Base-by-base conservation (phyloP, 352 stramenopile genomes). In the Pythium brachiatum region DNA sequence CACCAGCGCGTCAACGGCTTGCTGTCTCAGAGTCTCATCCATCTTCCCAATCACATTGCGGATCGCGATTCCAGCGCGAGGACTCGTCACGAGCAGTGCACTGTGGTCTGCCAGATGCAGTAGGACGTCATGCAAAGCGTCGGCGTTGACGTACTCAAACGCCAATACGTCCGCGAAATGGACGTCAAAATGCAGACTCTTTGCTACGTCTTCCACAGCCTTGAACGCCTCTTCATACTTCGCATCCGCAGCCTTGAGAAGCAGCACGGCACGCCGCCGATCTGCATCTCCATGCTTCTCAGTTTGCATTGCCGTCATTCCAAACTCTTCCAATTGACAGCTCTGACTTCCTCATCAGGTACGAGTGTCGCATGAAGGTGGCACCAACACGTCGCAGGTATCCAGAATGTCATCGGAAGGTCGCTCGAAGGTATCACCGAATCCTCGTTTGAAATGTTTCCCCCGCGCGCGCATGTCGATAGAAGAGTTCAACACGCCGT, bases 71-170 rank as follows among this genome's bases (percentile, higher is more conserved):
- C 78, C 73, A n/a, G 73, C 80, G 44, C 85, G 85, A 21, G 85
- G 83, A 76, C 83, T 92, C 26, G 85, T 94, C 59, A 94, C 60
- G 52, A 94, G 67, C 23, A 94, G 60, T 26, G 72, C 76, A 41
- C 75, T 76, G 58, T 85, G 88, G 46, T 61, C 56, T 25, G 79
- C 69, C n/a, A 94, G 48, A 21, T 80, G 59, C 23, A 67, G 61
- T 57, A 89, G 43, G 15, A 79, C 66, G 12, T 76, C 64, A 18
- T 59, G 34, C 48, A 92, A 62, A 13, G 53, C 62, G 39, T 72
- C 65, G 0, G n/a, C 32, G 54, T 91, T 88, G 9, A 90, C 57
- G 63, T 83, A 90, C 21, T 83, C 72, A 55, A 91, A 94, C 29
- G 68, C 76, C 52, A 94, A 46, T 13, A 92, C 83, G 15, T 94